Base-by-base conservation (phyloP, 805 yeast genomes). In the Pichia pseudocactophila region DNA sequence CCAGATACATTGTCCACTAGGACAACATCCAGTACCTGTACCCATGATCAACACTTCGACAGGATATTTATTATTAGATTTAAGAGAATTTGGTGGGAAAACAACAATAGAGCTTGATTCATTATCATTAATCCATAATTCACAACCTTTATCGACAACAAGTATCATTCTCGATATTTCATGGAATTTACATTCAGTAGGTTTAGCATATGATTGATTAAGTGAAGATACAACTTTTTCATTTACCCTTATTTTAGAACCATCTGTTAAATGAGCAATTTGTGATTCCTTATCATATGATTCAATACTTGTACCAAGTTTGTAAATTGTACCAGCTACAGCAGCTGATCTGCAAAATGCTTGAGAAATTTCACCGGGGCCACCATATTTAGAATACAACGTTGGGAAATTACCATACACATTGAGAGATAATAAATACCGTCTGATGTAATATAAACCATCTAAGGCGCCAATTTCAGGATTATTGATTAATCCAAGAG, bases 301-400 rank as follows among this genome's bases (percentile, higher is more conserved):
- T 5, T 65, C 65, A 40, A 90, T 62, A 32, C 70, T 65, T 13
- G 92, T 81, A 56, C 81, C 78, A 43, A 90, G 69, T 61, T 88
- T 87, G 65, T 92, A 90, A 28, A 94, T 86, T 42, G 97, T 82
- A 42, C 97, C 97, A 16, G 92, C 97, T 48, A 90, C 97, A 12
- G 98, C 98, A 3, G 97, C 97, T 44, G 95, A 83, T 53, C 98
- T 74, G 65, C 97, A 90, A 62, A 92, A 90, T 2, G 97, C 98
- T 65, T 90, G 98, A 13, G 95, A 80, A 22, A 90, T 68, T 63
- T 90, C 98, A 41, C 97, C 96, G 0, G 95, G 89, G 2, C 96
- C 94, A 44, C 97, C 98, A 64, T 80, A 90, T 68, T 87, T 90
- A 39, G 95, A 83, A 53, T 81, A 81, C 67, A 90, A 70, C 11